phyloP scores from a whole-genome alignment of 2,329 filamentous ascomycete species.

The Volutella citrinella region DNA sequence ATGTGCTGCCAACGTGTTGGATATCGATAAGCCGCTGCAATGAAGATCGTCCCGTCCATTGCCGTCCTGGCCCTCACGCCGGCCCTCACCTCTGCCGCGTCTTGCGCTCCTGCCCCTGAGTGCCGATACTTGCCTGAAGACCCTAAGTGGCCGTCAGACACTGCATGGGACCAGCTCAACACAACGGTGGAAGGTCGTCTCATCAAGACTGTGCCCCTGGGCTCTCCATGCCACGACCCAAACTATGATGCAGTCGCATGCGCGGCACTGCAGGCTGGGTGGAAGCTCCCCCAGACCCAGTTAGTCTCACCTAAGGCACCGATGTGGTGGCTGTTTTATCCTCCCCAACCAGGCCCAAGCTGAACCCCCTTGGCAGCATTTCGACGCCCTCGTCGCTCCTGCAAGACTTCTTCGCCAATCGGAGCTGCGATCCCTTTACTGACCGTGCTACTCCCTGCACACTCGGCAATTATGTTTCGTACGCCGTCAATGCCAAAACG shows the following conservation, averaged over 20 bases:
- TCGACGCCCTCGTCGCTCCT: conserved; percentile 27
- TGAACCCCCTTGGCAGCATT: no score
- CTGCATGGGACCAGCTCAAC: conserved; percentile 49
- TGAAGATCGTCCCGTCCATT: conserved; percentile 14
- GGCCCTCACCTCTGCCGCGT: no score
- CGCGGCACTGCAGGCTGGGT: conserved; percentile 36
- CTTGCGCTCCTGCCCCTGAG: conserved; percentile 8
- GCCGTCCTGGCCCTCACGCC: conserved; percentile 16
- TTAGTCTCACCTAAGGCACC: conserved; percentile 30
- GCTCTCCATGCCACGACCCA: conserved; percentile 46
- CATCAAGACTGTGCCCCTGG: conserved; percentile 49
- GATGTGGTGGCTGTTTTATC: no score
- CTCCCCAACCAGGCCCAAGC: no score
- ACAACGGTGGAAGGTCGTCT: conserved; percentile 46
- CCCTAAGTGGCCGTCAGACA: conserved; percentile 46
- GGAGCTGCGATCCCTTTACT: conserved; percentile 38
- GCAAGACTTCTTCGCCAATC: conserved; percentile 37
- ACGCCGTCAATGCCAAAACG: conserved; percentile 34
- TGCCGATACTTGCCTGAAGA: conserved; percentile 52
- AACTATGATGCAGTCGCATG: conserved; percentile 46
- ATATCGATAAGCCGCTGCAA: no score
- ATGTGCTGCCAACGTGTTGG: no score
- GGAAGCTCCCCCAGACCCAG: conserved; percentile 45
- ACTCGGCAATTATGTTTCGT: conserved; percentile 43
- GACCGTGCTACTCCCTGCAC: conserved; percentile 33